Percentiles rank a stretch among this genome's conserved stretches.
These are phyloP conservation scores for Saprolegnia diclina DNA, from an alignment of 352 stramenopile species.

Conservation along the genomic window DNA sequence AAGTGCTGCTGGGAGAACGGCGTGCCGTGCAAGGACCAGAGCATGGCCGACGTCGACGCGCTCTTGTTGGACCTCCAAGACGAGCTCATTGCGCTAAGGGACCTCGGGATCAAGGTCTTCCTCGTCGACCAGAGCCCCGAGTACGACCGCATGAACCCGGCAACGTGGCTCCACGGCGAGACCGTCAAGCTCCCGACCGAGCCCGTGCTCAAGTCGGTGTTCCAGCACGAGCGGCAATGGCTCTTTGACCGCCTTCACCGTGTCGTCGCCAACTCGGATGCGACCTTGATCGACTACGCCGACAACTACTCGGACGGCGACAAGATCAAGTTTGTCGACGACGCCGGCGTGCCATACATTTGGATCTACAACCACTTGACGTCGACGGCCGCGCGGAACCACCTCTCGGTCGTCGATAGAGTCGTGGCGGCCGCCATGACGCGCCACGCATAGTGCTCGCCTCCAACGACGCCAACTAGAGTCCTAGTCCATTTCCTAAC, in stretches of 20 bases:
- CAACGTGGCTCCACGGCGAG: not conserved
- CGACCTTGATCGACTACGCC: conserved; percentile 14
- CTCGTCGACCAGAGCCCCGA: conserved; percentile 11
- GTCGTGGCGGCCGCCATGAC: too few relatives aligned
- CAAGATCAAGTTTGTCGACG: not conserved
- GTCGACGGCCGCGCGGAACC: too few relatives aligned
- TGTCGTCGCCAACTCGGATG: not conserved
- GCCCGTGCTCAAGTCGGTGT: not conserved
- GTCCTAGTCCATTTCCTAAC: too few relatives aligned
- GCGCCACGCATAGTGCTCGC: too few relatives aligned
- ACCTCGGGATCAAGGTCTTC: conserved; percentile 13
- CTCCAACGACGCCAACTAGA: too few relatives aligned
- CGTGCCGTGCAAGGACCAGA: conserved; percentile 4
- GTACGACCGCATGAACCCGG: not conserved
- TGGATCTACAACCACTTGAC: too few relatives aligned
- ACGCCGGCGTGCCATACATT: too few relatives aligned
- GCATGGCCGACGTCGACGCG: not conserved
- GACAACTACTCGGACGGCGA: conserved; percentile 20
- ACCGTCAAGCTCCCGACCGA: not conserved
- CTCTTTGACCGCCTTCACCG: not conserved
- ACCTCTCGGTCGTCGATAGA: too few relatives aligned
- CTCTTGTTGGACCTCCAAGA: not conserved
- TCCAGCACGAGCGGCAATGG: not conserved
- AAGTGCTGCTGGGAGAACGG: not conserved
- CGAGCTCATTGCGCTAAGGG: not conserved